Evolutionary conservation across 257 asterid species (phyloP), one percentile per base, ranked within the genome.

Genomic region (Fraxinus excelsior): DNA sequence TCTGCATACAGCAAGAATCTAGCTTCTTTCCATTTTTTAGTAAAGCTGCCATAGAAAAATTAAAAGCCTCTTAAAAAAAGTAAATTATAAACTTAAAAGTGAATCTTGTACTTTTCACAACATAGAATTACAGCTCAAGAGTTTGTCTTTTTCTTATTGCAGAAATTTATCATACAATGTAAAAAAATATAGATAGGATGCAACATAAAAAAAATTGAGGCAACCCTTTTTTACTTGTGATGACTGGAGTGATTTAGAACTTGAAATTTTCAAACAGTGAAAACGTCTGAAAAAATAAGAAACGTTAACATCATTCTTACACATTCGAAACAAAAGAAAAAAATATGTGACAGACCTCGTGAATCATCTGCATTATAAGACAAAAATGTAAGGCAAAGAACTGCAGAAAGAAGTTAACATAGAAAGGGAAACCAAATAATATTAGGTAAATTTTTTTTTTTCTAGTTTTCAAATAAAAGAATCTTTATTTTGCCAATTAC

Each of bases 351-450:
- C 35, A 79, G 73, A 53, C 74, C 80, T 79, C 81, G 79, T 82
- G 81, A 42, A 34, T 18, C 76, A 58, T 71, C 74, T 67, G 80
- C 74, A 65, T 80, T 67, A 80, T 21, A 53, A 73, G 84, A 83
- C 84, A 80, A 83, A 79, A 71, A 26, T 35, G 75, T 60, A 71
- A 25, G 71, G 76, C 75, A 65, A 31, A 35, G 73, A 64, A 74
- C 81, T 38, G 74, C 67, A 23, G 32, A 25, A 51, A 9, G 19
- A 11, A 62, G 25, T 62, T 62, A 62, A 3, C n/a, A 28, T 28
- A 8, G 10, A 58, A 28, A 11, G 29, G 8, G 1, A 7, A 58
- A 19, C 29, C 28, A 29, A 58, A n/a, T 2, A 5, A 58, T 23
- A 58, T 58, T 58, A 0, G 29, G 8, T 58, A 58, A 16, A 12